Conservation (phyloP, 179 eudicot species). For the Vitellaria paradoxa region DNA sequence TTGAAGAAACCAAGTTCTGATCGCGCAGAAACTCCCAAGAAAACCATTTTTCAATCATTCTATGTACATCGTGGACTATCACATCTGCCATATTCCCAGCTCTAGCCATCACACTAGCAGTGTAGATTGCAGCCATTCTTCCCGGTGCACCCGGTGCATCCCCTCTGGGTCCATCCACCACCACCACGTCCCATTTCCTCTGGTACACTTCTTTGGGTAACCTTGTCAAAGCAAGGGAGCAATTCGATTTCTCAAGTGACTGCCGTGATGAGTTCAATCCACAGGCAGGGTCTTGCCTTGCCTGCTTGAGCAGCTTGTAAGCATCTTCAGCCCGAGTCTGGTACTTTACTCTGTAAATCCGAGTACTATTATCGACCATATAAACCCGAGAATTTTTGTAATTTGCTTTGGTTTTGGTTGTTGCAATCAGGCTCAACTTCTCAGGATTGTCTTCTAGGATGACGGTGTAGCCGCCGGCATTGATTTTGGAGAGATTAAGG, state of each 20-base stretch:
- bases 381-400: conserved; percentile 19
- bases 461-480: conserved; percentile 59
- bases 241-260: conserved; percentile 34
- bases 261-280: conserved; percentile 22
- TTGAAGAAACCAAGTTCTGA: conserved; percentile 74
- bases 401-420: conserved; percentile 8
- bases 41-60: conserved; percentile 88
- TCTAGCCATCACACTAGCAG: conserved; percentile 72
- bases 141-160: conserved; percentile 71
- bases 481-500: conserved; percentile 45
- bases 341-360: conserved; percentile 46
- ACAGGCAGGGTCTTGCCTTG: conserved; percentile 52
- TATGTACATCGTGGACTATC: conserved; percentile 72
- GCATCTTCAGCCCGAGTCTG: conserved; percentile 66
- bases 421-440: conserved; percentile 10
- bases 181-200: conserved; percentile 68
- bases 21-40: conserved; percentile 92
- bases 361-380: conserved; percentile 13
- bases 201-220: conserved; percentile 58
- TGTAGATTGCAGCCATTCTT: conserved; percentile 81
- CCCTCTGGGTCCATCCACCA: conserved; percentile 86
- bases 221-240: conserved; percentile 52
- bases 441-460: conserved; percentile 55
- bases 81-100: conserved; percentile 59
- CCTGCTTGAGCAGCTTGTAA: conserved; percentile 57